Percentiles rank a stretch among this genome's conserved stretches.
Conservation (phyloP, 1,284 basidiomycete genomes). For the Ceratobasidium sp. region DNA sequence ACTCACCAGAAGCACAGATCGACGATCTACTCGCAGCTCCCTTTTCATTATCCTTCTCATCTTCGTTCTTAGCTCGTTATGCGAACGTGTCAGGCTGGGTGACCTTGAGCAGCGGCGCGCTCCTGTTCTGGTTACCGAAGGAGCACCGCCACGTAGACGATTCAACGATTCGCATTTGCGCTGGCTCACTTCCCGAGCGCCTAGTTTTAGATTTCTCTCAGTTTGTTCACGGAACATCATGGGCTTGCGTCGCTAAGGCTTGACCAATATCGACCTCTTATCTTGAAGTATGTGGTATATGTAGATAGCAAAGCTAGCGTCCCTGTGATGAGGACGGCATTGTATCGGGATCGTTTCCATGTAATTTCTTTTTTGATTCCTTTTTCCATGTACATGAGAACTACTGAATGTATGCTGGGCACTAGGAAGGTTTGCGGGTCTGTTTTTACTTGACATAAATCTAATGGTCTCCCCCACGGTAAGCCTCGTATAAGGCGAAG, state of each 20-base stretch:
- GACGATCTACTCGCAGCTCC: background rate
- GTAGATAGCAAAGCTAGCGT: too few relatives aligned
- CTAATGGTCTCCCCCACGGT: too few relatives aligned
- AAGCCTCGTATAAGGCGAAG: too few relatives aligned
- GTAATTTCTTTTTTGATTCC: too few relatives aligned
- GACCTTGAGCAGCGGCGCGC: background rate
- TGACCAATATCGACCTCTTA: too few relatives aligned
- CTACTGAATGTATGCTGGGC: too few relatives aligned
- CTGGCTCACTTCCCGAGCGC: background rate
- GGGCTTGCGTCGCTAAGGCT: slow-evolving; percentile 1
- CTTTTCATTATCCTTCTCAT: background rate
- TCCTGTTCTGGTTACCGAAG: background rate
- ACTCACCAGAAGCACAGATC: background rate
- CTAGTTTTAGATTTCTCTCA: slow-evolving; percentile 9
- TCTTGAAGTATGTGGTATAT: too few relatives aligned
- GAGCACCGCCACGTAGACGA: background rate
- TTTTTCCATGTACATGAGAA: too few relatives aligned
- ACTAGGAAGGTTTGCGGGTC: too few relatives aligned
- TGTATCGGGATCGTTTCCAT: too few relatives aligned
- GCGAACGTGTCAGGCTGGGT: background rate
- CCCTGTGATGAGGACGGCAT: too few relatives aligned
- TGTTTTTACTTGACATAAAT: too few relatives aligned
- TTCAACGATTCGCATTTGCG: background rate
- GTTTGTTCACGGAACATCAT: slow-evolving; percentile 15
- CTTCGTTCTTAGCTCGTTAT: background rate